These are phyloP conservation scores for Dictyostelium purpureum DNA, from an alignment of 78 protist species.

Conservation along the genomic window DNA sequence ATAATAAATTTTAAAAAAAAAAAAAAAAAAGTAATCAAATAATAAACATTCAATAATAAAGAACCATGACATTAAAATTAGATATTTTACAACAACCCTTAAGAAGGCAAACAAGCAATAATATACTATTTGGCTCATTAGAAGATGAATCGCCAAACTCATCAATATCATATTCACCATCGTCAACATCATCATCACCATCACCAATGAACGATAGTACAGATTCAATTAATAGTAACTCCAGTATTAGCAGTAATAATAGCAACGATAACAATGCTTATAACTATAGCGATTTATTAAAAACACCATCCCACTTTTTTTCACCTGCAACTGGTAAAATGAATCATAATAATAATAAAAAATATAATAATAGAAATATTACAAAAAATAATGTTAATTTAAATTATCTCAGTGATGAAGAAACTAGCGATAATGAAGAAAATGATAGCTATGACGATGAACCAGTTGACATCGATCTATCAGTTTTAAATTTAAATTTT, in stretches of 20 bases:
- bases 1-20: too few species aligned
- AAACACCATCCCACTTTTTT: background rate
- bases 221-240: background rate
- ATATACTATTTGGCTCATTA: background rate
- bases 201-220: background rate
- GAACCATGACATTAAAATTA: background rate
- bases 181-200: background rate
- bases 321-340: constrained; percentile 23
- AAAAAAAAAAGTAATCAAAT: background rate
- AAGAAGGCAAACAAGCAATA: background rate
- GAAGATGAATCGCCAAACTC: background rate
- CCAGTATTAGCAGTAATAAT: background rate
- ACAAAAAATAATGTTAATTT: background rate
- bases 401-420: background rate
- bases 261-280: background rate
- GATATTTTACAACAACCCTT: background rate
- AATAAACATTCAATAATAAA: background rate
- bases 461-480: constrained; percentile 30
- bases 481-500: background rate
- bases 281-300: background rate
- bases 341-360: background rate
- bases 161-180: background rate
- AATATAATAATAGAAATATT: background rate
- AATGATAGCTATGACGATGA: background rate
- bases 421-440: background rate